Percentiles rank a stretch among this genome's conserved stretches.
These are phyloP conservation scores for Citrus australasica DNA, from an alignment of 345 rosid genomes.

Conservation along the genomic window DNA sequence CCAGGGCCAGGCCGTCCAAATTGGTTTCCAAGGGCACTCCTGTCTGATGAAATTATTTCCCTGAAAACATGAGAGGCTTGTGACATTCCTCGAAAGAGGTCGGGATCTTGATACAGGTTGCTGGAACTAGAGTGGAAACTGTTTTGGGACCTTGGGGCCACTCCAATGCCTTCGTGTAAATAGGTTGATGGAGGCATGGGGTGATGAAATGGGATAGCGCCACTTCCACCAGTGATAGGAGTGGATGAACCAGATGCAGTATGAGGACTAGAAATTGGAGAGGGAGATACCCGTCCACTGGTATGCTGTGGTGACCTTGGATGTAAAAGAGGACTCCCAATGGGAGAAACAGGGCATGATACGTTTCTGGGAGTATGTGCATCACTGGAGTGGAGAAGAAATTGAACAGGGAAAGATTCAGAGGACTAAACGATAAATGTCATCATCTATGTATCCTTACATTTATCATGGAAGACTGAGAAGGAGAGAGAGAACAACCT, in stretches of 20 bases:
- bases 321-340: constrained; percentile 57
- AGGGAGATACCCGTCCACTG: constrained; percentile 60
- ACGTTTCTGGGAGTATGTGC: constrained; percentile 44
- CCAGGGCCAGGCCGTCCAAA: constrained; percentile 24
- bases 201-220: constrained; percentile 59
- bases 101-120: constrained; percentile 46
- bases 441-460: neutral
- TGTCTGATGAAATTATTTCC: constrained; percentile 43
- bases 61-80: constrained; percentile 48
- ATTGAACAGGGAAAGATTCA: neutral
- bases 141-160: constrained; percentile 38
- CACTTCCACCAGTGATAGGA: constrained; percentile 53
- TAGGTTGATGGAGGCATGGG: constrained; percentile 42
- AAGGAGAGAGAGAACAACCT: constrained; percentile 37
- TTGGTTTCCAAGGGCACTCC: constrained; percentile 36
- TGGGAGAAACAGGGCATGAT: constrained; percentile 63
- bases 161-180: constrained; percentile 50
- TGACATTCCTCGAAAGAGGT: constrained; percentile 45
- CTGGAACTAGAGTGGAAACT: constrained; percentile 33
- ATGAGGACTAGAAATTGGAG: constrained; percentile 66
- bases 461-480: neutral
- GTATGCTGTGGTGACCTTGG: constrained; percentile 51
- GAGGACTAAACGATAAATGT: neutral
- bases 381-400: constrained; percentile 34
- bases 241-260: constrained; percentile 64